Evolutionary conservation across 2,329 filamentous ascomycete genomes (phyloP), one percentile per base, ranked within the genome.

Genomic region (Paecilomyces variotii): DNA sequence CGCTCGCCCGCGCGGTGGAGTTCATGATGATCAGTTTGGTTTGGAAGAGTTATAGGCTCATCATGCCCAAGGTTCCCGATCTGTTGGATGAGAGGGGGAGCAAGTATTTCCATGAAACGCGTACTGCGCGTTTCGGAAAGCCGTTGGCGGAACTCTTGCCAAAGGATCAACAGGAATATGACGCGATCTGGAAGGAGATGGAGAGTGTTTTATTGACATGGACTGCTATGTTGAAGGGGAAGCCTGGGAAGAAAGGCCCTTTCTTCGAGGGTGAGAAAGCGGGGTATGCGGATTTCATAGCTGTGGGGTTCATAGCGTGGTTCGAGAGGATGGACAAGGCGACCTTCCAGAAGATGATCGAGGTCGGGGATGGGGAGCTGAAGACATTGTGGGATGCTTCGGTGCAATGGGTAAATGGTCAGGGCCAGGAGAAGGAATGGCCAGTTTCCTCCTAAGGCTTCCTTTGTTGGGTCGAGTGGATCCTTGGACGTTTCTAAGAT

Each of bases 391-490:
- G 65, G 64, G 65, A 70, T 26, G 70, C 65, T 14, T 69, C 65
- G 62, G 61, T 63, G 57, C 67, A 66, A 14, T 74, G 69, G 67
- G 54, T 72, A 34, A 62, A 70, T 50, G 71, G 68, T 1, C 70
- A 73, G 54, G 72, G 72, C 0, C 65, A 72, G 54, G 65, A 70
- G 49, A 72, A 67, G 62, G 67, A 70, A 26, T 74, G 71, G 70
- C 56, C 65, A 2, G 53, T 70, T 45, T 59, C 59, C 64, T 24
- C 52, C 32, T 34, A 34, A 7, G 14, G 32, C 10, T 12, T 34
- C 3, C 32, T 11, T 10, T 11, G 10, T 34, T 10, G 32, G 6
- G 32, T 34, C 2, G 9, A 12, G 14, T 34, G 32, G 2, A 9
- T 19, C 4, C 7, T 9, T 24, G 39, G 39, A n/a, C 4, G 2